Evolutionary conservation across 208 protist genomes (phyloP).

Genomic region (Trichomonas vaginalis): DNA sequence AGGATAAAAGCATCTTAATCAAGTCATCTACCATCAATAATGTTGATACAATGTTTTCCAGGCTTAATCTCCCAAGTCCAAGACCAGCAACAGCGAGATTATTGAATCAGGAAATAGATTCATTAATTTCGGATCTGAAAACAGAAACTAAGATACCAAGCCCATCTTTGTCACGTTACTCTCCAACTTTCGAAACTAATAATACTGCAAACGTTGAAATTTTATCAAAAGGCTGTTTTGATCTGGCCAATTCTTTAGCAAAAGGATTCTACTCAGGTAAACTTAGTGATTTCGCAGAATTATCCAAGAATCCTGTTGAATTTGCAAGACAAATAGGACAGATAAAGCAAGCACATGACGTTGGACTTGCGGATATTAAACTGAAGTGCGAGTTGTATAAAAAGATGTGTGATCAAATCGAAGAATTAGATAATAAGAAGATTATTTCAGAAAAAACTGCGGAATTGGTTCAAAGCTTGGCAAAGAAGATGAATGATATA

Average conservation of each 20-base stretch:
- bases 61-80: background rate
- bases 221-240: background rate
- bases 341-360: background rate
- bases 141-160: background rate
- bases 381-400: background rate
- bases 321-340: background rate
- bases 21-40: background rate
- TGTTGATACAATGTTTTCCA: background rate
- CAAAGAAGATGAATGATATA: background rate
- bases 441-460: background rate
- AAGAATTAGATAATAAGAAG: background rate
- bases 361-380: background rate
- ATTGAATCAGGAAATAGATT: background rate
- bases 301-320: background rate
- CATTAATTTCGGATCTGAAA: background rate
- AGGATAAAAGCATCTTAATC: background rate
- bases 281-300: background rate
- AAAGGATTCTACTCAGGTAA: background rate
- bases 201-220: background rate
- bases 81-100: background rate
- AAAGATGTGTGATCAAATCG: background rate
- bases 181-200: background rate
- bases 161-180: background rate
- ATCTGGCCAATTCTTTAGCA: background rate
- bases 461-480: background rate